These are phyloP conservation scores for Colletotrichum sp. DNA, from an alignment of 2,329 filamentous ascomycete genomes.

Conservation along the genomic window DNA sequence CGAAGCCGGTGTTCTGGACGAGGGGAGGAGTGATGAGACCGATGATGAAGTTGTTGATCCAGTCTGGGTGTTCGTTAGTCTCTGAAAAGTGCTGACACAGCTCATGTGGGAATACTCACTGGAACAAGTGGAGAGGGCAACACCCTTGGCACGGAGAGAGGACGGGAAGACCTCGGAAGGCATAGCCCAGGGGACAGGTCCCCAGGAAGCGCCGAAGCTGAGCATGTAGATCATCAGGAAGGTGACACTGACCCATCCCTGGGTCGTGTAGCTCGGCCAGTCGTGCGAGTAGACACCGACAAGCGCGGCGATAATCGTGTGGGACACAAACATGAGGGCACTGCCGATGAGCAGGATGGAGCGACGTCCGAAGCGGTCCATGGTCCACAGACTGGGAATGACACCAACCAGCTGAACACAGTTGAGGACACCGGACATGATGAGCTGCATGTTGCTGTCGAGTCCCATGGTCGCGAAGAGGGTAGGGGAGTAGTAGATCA, in stretches of 20 bases:
- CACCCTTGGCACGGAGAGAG: slow-evolving; percentile 31
- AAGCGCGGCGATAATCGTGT: slow-evolving; percentile 57
- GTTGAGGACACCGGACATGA: slow-evolving; percentile 46
- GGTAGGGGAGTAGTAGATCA: slow-evolving; percentile 52
- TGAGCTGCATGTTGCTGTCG: slow-evolving; percentile 36
- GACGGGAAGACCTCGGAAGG: slow-evolving; percentile 44
- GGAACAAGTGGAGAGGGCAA: slow-evolving; percentile 31
- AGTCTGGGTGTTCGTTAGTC: slow-evolving; percentile 21
- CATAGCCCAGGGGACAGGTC: slow-evolving; percentile 47
- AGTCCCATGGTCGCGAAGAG: slow-evolving; percentile 45
- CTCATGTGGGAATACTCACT: slow-evolving; percentile 14
- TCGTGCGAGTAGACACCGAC: slow-evolving; percentile 51
- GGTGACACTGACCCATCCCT: slow-evolving; percentile 61
- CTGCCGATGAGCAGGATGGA: slow-evolving; percentile 49
- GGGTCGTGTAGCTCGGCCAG: slow-evolving; percentile 50
- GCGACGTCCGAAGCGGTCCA: slow-evolving; percentile 51
- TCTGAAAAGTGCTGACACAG: too few relatives aligned
- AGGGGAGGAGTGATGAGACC: slow-evolving; percentile 53
- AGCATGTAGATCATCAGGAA: slow-evolving; percentile 48
- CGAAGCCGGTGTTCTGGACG: slow-evolving; percentile 44
- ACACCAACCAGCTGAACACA: slow-evolving; percentile 51
- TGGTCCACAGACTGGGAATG: slow-evolving; percentile 49
- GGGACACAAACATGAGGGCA: slow-evolving; percentile 52
- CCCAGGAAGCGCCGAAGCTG: slow-evolving; percentile 64
- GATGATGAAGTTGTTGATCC: slow-evolving; percentile 45